phyloP scores from a whole-genome alignment of 257 asterid genomes.

The Penstemon davidsonii region DNA sequence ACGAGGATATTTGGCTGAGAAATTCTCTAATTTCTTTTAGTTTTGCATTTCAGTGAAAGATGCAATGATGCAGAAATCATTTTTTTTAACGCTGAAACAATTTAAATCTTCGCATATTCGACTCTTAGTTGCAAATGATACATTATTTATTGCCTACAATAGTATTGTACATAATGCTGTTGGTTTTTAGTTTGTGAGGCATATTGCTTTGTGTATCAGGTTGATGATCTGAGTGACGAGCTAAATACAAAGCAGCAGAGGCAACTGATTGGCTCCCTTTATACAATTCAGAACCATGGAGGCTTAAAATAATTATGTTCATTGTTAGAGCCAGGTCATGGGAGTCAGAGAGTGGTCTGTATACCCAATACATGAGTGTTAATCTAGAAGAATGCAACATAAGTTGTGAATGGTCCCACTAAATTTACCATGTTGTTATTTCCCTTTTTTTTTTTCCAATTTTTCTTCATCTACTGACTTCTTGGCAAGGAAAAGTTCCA shows the following conservation, averaged over 20 bases:
- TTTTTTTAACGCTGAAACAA: not conserved
- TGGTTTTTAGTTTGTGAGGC: not conserved
- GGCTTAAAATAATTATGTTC: no score
- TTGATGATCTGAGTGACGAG: not conserved
- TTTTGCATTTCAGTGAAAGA: not conserved
- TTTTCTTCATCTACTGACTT: not conserved
- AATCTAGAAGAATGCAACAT: conserved; percentile 1
- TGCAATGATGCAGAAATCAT: not conserved
- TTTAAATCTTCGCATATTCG: not conserved
- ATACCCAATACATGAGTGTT: not conserved
- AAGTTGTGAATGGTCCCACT: no score
- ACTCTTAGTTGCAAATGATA: not conserved
- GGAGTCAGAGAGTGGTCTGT: not conserved
- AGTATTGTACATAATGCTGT: conserved; percentile 1
- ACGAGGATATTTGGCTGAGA: not conserved
- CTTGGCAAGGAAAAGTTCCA: no score
- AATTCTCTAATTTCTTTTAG: not conserved
- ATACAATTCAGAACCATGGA: not conserved
- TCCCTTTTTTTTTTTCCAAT: not conserved
- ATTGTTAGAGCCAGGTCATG: not conserved
- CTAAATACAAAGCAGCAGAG: not conserved
- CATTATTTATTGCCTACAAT: not conserved
- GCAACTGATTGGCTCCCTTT: not conserved
- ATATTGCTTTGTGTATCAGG: conserved; percentile 2
- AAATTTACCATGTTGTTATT: no score